Evolutionary conservation across 2,329 filamentous ascomycete species (phyloP), one percentile per base, ranked within the genome.

Genomic region (Colletotrichum shisoi): DNA sequence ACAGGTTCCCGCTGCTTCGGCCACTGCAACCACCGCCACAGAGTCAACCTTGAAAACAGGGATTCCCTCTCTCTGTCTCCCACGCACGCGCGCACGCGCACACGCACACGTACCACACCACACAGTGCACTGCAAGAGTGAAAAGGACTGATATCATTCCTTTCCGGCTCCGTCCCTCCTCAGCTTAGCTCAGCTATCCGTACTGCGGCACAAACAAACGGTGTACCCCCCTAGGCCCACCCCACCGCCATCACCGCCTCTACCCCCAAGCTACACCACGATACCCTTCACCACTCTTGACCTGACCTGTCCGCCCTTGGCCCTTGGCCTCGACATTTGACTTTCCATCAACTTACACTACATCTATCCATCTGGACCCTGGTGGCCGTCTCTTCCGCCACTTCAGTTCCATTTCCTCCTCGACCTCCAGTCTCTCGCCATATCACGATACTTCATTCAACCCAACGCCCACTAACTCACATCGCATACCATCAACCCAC

Each of bases 101-200:
- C 42, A 37, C 56, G 12, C 19, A 21, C 46, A 9, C 57, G 11
- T 34, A 48, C 27, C 17, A 24, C 24, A 6, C 39, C 19, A n/a
- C 34, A 54, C 19, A 54, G 51, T 37, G 51, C 19, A 40, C 37
- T n/a, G 7, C 24, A 7, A 19, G 39, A 39, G 48, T 48, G 27
- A 24, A 31, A 12, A 49, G 15, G 44, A 37, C 56, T 58, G 57
- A 49, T 58, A 46, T 56, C 59, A 62, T 62, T 49, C 39, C 64
- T 27, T 66, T 58, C 64, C 64, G 48, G 48, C 60, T 67, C 61
- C 48, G 64, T 64, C 61, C 61, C 60, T 59, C 61, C 54, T 15
- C 40, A 15, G 13, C 54, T 15, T 24, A 15, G 13, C 6, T 45
- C 21, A 57, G 51, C 31, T 34, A 34, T 9, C 31, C 31, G 60